A percentile compares a stretch with the other conserved stretches of the same genome.
These are phyloP conservation scores for Hypsizygus ulmarius DNA, from an alignment of 1,284 basidiomycete genomes.

Conservation along the genomic window DNA sequence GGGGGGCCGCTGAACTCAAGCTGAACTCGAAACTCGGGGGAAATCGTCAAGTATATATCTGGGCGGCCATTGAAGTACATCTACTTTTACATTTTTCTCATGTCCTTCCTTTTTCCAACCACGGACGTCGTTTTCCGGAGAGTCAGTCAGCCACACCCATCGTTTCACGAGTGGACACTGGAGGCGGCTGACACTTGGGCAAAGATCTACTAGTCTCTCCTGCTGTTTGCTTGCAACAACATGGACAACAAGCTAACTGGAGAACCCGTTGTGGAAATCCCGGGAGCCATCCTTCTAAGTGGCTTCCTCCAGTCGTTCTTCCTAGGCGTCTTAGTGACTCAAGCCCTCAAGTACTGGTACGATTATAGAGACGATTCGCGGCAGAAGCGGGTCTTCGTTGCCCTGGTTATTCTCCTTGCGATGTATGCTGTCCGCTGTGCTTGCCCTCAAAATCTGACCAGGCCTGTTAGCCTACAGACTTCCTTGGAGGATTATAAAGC, in stretches of 20 bases:
- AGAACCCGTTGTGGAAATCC: conserved; percentile 25
- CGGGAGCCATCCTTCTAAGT: conserved; percentile 38
- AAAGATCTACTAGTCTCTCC: background rate
- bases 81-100: too few relatives aligned
- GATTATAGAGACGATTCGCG: conserved; percentile 42
- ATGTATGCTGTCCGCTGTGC: conserved; percentile 33
- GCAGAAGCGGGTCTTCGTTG: conserved; percentile 40
- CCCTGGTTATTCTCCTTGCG: conserved; percentile 37
- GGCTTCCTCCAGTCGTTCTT: conserved; percentile 44
- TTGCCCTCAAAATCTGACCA: background rate
- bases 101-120: too few relatives aligned
- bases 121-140: too few relatives aligned
- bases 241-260: conserved; percentile 26
- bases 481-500: conserved; percentile 46
- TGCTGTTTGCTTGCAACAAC: conserved; percentile 2
- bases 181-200: background rate
- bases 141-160: background rate
- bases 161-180: too few relatives aligned
- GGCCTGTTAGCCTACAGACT: conserved; percentile 40
- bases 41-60: too few relatives aligned
- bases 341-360: conserved; percentile 45
- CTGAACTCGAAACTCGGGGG: too few relatives aligned
- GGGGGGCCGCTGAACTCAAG: too few relatives aligned
- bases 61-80: too few relatives aligned
- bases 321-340: conserved; percentile 45